A percentile compares a stretch with the other conserved stretches of the same genome.
These are phyloP conservation scores for Citrus australasica DNA, from an alignment of 345 rosid species.

Conservation along the genomic window DNA sequence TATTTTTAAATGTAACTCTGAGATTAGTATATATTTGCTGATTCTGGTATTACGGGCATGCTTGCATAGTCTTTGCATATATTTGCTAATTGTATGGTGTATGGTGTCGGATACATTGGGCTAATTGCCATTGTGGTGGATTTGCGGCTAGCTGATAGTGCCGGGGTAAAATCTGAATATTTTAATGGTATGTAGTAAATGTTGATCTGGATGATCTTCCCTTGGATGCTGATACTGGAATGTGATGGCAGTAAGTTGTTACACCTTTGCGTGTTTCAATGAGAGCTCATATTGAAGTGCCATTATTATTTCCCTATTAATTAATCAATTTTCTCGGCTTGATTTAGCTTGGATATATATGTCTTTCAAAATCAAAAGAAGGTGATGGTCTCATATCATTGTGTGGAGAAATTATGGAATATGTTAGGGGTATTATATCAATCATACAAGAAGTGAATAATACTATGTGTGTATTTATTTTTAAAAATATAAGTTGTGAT, in stretches of 20 bases:
- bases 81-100: neutral
- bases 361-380: neutral
- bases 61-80: neutral
- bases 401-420: too few relatives aligned
- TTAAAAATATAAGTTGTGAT: neutral
- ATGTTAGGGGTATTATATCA: too few relatives aligned
- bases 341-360: neutral
- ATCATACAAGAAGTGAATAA: too few relatives aligned
- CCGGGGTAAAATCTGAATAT: too few relatives aligned
- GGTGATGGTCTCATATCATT: too few relatives aligned
- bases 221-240: neutral
- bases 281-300: neutral
- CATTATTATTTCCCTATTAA: neutral
- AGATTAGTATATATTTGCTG: neutral
- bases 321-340: neutral
- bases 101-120: neutral
- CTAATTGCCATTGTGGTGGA: neutral
- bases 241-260: neutral
- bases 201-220: neutral
- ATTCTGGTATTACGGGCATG: neutral
- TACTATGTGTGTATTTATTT: too few relatives aligned
- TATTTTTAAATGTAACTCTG: neutral
- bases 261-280: neutral
- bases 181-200: neutral
- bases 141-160: neutral